These are phyloP conservation scores for Metschnikowia shivogae DNA, from an alignment of 805 yeast species.

Conservation along the genomic window DNA sequence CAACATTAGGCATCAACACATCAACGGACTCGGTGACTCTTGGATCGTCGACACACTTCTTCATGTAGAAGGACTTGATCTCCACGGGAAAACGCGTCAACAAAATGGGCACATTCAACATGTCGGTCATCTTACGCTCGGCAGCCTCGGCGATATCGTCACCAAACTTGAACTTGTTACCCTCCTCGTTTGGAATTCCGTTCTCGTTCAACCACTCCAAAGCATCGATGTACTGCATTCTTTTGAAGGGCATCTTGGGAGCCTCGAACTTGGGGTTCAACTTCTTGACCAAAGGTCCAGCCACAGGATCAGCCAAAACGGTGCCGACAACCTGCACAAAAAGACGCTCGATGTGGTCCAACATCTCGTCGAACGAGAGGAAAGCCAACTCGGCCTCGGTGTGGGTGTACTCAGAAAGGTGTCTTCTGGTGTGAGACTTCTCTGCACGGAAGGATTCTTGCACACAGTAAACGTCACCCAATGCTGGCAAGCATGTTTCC, in stretches of 20 bases:
- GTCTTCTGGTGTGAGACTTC: constrained; percentile 98
- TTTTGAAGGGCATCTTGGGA: constrained; percentile 81
- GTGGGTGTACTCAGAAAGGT: constrained; percentile 93
- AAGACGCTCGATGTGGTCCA: constrained; percentile 78
- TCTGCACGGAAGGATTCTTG: constrained; percentile 99
- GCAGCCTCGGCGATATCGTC: constrained; percentile 99
- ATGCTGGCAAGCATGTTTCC: constrained; percentile 93
- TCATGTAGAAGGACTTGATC: constrained; percentile 98
- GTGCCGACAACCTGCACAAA: constrained; percentile 66
- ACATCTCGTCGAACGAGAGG: constrained; percentile 79
- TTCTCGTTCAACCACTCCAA: constrained; percentile 95
- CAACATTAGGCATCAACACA: constrained; percentile 98
- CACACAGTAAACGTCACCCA: constrained; percentile 95
- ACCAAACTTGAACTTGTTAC: constrained; percentile 88
- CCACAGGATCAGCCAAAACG: constrained; percentile 83
- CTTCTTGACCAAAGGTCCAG: constrained; percentile 85
- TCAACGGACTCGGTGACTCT: constrained; percentile 98
- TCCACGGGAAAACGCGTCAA: constrained; percentile 94
- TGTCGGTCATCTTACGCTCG: constrained; percentile 97
- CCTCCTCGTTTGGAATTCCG: constrained; percentile 91
- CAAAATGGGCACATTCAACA: constrained; percentile 87
- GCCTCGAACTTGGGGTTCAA: constrained; percentile 88
- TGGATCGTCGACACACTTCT: constrained; percentile 81
- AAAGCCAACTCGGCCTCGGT: constrained; percentile 93
- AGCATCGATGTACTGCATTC: constrained; percentile 89